Percentiles rank a stretch among this genome's conserved stretches.
Evolutionary conservation across 192 early-diverging fungal species (phyloP).

Genomic region (Mortierella hygrophila): DNA sequence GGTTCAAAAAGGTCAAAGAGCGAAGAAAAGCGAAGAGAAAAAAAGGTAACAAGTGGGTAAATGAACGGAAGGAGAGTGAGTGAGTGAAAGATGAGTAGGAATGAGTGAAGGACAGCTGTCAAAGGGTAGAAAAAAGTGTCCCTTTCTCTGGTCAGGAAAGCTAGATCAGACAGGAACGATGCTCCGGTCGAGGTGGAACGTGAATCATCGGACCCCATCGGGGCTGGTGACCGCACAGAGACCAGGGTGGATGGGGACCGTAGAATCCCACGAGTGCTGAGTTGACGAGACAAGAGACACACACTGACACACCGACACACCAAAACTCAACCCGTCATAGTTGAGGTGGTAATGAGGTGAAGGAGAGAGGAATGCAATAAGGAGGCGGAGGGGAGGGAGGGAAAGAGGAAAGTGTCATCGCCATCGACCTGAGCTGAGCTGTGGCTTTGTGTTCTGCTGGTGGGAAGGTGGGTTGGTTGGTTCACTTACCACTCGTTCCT

Average conservation of each 20-base stretch:
- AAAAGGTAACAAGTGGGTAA: neutral
- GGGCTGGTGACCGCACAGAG: neutral
- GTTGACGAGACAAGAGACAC: neutral
- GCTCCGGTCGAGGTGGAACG: constrained; percentile 1
- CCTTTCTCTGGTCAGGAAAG: neutral
- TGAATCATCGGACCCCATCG: neutral
- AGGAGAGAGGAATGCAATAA: neutral
- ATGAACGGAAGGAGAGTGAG: neutral
- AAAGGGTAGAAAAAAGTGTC: neutral
- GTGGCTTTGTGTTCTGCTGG: neutral
- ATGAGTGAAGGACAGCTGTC: neutral
- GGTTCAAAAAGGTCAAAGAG: neutral
- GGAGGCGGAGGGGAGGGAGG: neutral
- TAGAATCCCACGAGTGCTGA: neutral
- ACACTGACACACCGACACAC: neutral
- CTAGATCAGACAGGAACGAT: neutral
- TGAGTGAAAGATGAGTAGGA: neutral
- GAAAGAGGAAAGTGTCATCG: neutral
- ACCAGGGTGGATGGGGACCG: neutral
- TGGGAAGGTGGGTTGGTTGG: neutral
- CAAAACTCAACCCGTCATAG: neutral
- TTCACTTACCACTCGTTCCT: constrained; percentile 5
- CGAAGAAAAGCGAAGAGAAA: neutral
- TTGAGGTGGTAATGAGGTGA: neutral
- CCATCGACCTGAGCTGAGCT: neutral